phyloP scores from a whole-genome alignment of 2,329 filamentous ascomycete species.

The Clonostachys rosea region DNA sequence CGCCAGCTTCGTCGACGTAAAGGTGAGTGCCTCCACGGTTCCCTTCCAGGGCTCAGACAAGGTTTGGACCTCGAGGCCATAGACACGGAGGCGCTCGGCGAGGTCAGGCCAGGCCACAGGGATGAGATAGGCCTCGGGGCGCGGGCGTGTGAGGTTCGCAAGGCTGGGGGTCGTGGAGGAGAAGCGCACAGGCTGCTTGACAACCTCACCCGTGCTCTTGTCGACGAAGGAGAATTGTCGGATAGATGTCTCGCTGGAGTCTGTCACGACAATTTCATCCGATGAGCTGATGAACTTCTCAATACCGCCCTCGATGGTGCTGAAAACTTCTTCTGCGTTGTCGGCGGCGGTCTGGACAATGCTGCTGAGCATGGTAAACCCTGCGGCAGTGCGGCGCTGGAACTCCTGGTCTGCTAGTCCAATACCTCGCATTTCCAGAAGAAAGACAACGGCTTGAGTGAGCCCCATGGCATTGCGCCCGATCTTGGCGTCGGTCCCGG shows the following conservation, averaged over 20 bases:
- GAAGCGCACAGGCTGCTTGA: constrained; percentile 16
- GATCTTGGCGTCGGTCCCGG: constrained; percentile 18
- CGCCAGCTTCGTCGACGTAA: constrained; percentile 11
- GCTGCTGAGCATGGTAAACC: constrained; percentile 15
- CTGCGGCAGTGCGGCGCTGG: constrained; percentile 17
- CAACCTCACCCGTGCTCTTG: constrained; percentile 14
- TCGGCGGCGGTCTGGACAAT: constrained; percentile 20
- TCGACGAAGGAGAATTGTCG: constrained; percentile 17
- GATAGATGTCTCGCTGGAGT: constrained; percentile 11
- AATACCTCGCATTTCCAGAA: constrained; percentile 22
- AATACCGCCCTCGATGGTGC: constrained; percentile 14
- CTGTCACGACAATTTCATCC: constrained; percentile 19
- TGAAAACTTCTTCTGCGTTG: constrained; percentile 16
- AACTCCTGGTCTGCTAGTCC: constrained; percentile 21
- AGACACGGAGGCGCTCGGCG: constrained; percentile 13
- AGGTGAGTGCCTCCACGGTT: constrained; percentile 17
- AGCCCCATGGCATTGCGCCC: constrained; percentile 21
- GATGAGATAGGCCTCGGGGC: constrained; percentile 20
- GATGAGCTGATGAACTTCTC: constrained; percentile 15
- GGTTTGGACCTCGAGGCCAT: constrained; percentile 16
- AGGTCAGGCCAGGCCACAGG: constrained; percentile 18
- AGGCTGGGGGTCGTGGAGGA: constrained; percentile 17
- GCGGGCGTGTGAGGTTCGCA: constrained; percentile 19
- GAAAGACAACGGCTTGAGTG: constrained; percentile 18
- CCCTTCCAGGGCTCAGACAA: constrained; percentile 12